Evolutionary conservation across 2,329 filamentous ascomycete genomes (phyloP).

Genomic region (Nannizziopsis barbatae): DNA sequence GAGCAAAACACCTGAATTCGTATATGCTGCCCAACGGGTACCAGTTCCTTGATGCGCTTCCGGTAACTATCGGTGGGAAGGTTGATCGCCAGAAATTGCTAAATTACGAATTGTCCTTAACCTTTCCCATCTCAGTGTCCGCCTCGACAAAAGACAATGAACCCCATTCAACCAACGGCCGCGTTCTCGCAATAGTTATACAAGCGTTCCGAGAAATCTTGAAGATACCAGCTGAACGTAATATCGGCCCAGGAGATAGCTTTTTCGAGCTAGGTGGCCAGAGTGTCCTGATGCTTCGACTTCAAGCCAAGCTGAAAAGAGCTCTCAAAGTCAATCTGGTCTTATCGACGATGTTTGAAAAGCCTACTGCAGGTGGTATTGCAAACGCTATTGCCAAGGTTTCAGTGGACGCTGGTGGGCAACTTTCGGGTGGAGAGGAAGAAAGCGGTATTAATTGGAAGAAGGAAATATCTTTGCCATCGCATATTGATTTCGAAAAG

Average conservation of each 20-base stretch:
- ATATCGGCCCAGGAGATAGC: slow-evolving; percentile 8
- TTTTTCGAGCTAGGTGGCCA: slow-evolving; percentile 12
- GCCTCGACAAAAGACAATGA: background rate
- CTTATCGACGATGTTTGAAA: slow-evolving; percentile 10
- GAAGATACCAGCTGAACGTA: slow-evolving; percentile 6
- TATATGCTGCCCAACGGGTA: slow-evolving; percentile 13
- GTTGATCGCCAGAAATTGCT: slow-evolving; percentile 10
- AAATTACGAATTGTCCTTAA: slow-evolving; percentile 3
- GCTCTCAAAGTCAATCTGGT: slow-evolving; percentile 5
- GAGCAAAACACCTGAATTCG: slow-evolving; percentile 5
- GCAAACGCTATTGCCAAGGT: slow-evolving; percentile 5
- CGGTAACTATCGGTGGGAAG: slow-evolving; percentile 10
- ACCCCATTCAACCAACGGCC: background rate
- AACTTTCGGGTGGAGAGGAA: background rate
- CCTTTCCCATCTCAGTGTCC: slow-evolving; percentile 1
- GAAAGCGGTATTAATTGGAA: slow-evolving; percentile 8
- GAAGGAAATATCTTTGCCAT: slow-evolving; percentile 5
- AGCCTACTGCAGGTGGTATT: slow-evolving; percentile 10
- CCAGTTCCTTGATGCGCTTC: slow-evolving; percentile 11
- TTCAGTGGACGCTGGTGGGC: background rate
- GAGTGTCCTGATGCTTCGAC: slow-evolving; percentile 10
- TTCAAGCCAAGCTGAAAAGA: slow-evolving; percentile 10
- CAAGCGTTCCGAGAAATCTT: slow-evolving; percentile 9
- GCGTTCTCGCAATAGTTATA: background rate
- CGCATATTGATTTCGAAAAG: slow-evolving; percentile 1